Evolutionary conservation across 352 stramenopile genomes (phyloP), one percentile per base, ranked within the genome.

Genomic region (Globisporangium alternatum): DNA sequence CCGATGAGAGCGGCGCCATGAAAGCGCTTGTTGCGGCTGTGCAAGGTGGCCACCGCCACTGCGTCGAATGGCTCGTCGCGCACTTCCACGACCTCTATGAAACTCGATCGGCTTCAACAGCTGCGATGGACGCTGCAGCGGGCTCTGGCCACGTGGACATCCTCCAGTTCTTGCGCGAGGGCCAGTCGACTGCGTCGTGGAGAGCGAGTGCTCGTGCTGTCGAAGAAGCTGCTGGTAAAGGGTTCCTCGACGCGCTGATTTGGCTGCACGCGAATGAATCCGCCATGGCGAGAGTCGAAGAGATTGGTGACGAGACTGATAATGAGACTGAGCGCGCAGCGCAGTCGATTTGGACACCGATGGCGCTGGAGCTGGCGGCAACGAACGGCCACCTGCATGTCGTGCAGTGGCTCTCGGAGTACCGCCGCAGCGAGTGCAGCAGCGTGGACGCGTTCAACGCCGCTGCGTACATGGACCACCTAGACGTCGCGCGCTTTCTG

Each of bases 401-500:
- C 31, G 84, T 90, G 25, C 68, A 89, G 58, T 93, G 79, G 75
- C 72, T 93, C 41, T 77, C 79, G 0, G 66, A 80, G 60, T 61
- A 89, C 62, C 77, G 80, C 59, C 66, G 67, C 60, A 64, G 75
- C 55, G 73, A 77, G 39, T 87, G 76, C 69, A 62, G 67, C 59
- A 76, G 69, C 35, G 69, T 77, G 43, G 81, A 90, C 31, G 79
- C 77, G 12, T 78, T 90, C 56, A 90, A 88, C 56, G 79, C 80
- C 7, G 81, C 81, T 1, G 73, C 70, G 60, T 90, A 90, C 68
- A 90, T 90, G 81, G 81, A 90, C 62, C 79, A 90, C 62, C 21
- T 89, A 25, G 77, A 83, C 45, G 65, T 90, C 45, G 76, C 63
- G 21, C 77, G 78, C 59, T 85, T 83, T 31, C 68, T 90, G 5